phyloP scores from a whole-genome alignment of 441 rosid species.

The Biscutella laevigata region DNA sequence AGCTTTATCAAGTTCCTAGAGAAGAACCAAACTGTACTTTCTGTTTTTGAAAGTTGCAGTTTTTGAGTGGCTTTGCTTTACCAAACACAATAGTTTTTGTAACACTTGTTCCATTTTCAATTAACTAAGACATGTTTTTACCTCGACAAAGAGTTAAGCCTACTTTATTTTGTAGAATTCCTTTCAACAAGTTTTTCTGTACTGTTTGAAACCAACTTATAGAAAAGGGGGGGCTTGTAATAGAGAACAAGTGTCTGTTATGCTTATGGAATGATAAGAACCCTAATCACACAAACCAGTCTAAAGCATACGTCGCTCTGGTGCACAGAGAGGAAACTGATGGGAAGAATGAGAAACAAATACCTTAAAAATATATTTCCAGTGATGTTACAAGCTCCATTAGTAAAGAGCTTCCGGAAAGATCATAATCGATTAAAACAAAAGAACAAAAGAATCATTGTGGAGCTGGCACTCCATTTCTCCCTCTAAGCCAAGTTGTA shows the following conservation, averaged over 20 bases:
- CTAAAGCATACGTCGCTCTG: background rate
- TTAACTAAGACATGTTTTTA: conserved; percentile 19
- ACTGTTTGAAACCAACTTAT: background rate
- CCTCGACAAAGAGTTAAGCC: conserved; percentile 13
- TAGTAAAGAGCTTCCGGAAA: conserved; percentile 11
- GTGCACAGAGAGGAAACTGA: background rate
- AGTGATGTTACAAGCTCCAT: conserved; percentile 3
- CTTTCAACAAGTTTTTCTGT: conserved; percentile 10
- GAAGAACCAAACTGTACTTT: conserved; percentile 17
- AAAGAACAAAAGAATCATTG: conserved; percentile 27
- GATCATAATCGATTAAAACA: conserved; percentile 15
- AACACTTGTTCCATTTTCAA: conserved; percentile 9
- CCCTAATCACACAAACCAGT: background rate
- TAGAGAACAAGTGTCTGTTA: background rate
- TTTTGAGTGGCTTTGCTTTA: conserved; percentile 1
- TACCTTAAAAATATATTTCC: conserved; percentile 10
- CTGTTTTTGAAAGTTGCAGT: conserved; percentile 13
- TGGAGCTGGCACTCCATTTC: conserved; percentile 1
- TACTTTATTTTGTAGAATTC: conserved; percentile 4
- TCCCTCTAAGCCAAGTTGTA: conserved; percentile 11
- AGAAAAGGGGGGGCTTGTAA: too few species aligned
- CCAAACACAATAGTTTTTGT: conserved; percentile 13
- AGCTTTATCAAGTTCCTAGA: conserved; percentile 15
- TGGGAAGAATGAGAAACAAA: background rate
- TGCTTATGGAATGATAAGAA: background rate